Evolutionary conservation across 2,329 filamentous ascomycete species (phyloP), one percentile per base, ranked within the genome.

Genomic region (Dothideomycetidae sp.): DNA sequence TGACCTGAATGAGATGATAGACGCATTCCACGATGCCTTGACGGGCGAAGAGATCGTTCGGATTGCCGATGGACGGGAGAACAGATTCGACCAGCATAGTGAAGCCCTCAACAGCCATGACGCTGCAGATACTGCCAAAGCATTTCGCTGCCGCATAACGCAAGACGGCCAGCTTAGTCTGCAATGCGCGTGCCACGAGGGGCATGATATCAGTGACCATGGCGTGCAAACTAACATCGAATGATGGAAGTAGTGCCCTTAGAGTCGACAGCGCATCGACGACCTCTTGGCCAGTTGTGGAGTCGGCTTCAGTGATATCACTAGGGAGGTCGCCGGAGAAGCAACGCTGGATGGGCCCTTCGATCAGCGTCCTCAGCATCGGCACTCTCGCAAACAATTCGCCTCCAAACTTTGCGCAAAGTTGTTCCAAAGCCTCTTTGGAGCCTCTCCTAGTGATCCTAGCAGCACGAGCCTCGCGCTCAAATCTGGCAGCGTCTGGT

Each of bases 81-180:
- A 98, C 84, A 52, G 84, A 81, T 56, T 96, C 83, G 1, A 98
- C 90, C 14, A 98, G 66, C 54, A 88, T 85, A 0, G 88, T 98
- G 78, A 98, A 94, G 36, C 84, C 90, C 45, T 93, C 78, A 4
- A 96, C 80, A 0, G 84, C 83, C 48, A 98, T 92, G 47, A 96
- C 81, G 54, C 88, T 98, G 67, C 92, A 98, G 31, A 96, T 80
- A 1, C 90, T 98, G 5, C 90, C 92, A 55, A 98, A 75, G 54
- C 90, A 96, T 57, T 98, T 98, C 1, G 90, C 90, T 15, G 90
- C 90, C 60, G 88, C 90, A 59, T 98, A 98, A 28, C 90, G 75
- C 54, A 98, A 83, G 2, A 98, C 84, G 2, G 90, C 92, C 10
- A 96, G 68, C 48, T 79, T 75, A 13, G 83, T 93, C 49, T 88